A percentile compares a stretch with the other conserved stretches of the same genome.
Conservation (phyloP, 306 rosid genomes). For the Vigna radiata region DNA sequence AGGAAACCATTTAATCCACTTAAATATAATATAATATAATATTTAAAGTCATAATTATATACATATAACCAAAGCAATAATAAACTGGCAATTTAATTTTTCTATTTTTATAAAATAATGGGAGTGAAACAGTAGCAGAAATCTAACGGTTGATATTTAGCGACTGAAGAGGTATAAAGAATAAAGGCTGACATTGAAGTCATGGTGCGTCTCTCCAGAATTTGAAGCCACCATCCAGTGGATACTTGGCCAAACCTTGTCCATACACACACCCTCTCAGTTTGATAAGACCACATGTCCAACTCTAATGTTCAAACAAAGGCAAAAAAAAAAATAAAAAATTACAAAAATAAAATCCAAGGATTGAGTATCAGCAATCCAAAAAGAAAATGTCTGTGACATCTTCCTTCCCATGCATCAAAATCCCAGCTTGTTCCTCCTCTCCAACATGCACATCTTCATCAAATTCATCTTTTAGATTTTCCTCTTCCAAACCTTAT, state of each 20-base stretch:
- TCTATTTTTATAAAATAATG: neutral
- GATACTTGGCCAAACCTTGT: constrained; percentile 71
- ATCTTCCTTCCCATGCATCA: constrained; percentile 72
- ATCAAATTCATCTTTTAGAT: constrained; percentile 48
- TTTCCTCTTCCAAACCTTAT: constrained; percentile 57
- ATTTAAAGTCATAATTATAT: neutral
- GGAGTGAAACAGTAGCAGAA: constrained; percentile 20
- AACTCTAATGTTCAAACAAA: constrained; percentile 42
- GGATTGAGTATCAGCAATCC: neutral
- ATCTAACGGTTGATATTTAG: constrained; percentile 41
- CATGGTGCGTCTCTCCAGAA: neutral
- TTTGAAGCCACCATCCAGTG: constrained; percentile 25
- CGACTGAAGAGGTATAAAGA: neutral
- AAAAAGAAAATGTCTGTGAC: constrained; percentile 75
- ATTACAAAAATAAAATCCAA: constrained; percentile 15
- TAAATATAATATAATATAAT: neutral
- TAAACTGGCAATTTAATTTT: neutral
- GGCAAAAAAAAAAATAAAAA: neutral
- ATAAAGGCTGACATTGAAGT: constrained; percentile 1
- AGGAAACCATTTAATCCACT: neutral
- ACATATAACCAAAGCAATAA: no score
- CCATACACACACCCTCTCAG: constrained; percentile 72
- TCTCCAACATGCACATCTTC: constrained; percentile 56
- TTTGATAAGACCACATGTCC: constrained; percentile 55
- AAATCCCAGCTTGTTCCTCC: constrained; percentile 67